Percentiles rank a stretch among this genome's conserved stretches.
phyloP scores from a whole-genome alignment of 192 early-diverging fungal genomes.

The Coemansia sp. region DNA sequence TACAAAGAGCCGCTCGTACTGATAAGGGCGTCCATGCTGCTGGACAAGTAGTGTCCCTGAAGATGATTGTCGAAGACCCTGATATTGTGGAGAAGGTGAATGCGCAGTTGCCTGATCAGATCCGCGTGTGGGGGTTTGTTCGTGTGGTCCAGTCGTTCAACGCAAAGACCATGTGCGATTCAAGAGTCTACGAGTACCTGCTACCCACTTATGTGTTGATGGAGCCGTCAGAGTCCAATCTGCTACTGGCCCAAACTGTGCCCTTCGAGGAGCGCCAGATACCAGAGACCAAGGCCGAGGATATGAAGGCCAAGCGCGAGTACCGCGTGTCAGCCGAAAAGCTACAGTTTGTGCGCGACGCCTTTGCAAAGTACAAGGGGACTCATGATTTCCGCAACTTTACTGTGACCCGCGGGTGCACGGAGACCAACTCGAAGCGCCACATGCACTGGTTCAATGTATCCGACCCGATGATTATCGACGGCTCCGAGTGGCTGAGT shows the following conservation, averaged over 20 bases:
- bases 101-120: constrained; percentile 79
- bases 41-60: constrained; percentile 92
- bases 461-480: constrained; percentile 70
- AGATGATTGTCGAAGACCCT: constrained; percentile 81
- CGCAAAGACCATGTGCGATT: constrained; percentile 90
- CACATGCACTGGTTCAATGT: constrained; percentile 85
- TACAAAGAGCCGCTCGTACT: constrained; percentile 92
- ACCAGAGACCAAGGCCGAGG: constrained; percentile 59
- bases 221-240: constrained; percentile 45
- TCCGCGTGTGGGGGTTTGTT: constrained; percentile 86
- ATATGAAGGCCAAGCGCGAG: constrained; percentile 62
- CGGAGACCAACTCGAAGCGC: constrained; percentile 78
- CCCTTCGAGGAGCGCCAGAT: constrained; percentile 35
- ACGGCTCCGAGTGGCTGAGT: constrained; percentile 86
- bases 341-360: constrained; percentile 68
- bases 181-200: constrained; percentile 96
- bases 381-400: constrained; percentile 97
- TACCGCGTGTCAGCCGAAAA: constrained; percentile 70
- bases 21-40: constrained; percentile 99
- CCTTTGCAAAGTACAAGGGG: constrained; percentile 76
- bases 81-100: constrained; percentile 84
- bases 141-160: constrained; percentile 80
- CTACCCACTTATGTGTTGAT: constrained; percentile 90
- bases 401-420: constrained; percentile 78
- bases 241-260: constrained; percentile 41